Evolutionary conservation across 2,329 filamentous ascomycete species (phyloP), one percentile per base, ranked within the genome.

Genomic region (Aureobasidium subglaciale): DNA sequence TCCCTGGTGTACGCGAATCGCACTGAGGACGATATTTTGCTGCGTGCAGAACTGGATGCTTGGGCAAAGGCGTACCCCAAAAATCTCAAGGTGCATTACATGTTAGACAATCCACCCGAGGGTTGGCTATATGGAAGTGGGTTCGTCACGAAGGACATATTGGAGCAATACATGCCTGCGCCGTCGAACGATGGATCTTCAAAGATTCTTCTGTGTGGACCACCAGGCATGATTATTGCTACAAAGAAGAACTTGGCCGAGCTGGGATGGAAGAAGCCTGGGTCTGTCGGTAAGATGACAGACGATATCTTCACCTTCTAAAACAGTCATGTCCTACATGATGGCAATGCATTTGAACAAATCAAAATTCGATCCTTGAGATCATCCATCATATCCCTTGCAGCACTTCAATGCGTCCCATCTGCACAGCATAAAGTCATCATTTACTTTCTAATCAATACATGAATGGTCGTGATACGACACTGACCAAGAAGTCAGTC

Each of bases 281-380:
- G 85, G 57, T 88, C 90, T 37, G 90, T 96, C 64, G 95, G 90
- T 83, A 96, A 96, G 81, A 83, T 96, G 59, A 86, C 90, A 68
- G 91, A 97, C 73, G 92, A 96, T 73, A 87, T 97, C 63, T 96
- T 97, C 77, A 90, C 88, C 67, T 97, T 97, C 73, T 89, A 87
- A 46, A 24, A 20, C 15, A 20, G 6, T 27, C 25, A 16, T 46
- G 15, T 24, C 2, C n/a, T 15, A 25, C 29, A n/a, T n/a, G n/a
- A n/a, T n/a, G n/a, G n/a, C n/a, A n/a, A n/a, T n/a, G n/a, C n/a
- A n/a, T n/a, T n/a, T n/a, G n/a, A n/a, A n/a, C n/a, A n/a, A n/a
- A n/a, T n/a, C n/a, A n/a, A n/a, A n/a, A n/a, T n/a, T n/a, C n/a
- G n/a, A n/a, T n/a, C n/a, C n/a, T n/a, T n/a, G n/a, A n/a, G n/a